Percentiles rank a stretch among this genome's conserved stretches.
These are phyloP conservation scores for Pythium coloratum DNA, from an alignment of 352 stramenopile species.

Conservation along the genomic window DNA sequence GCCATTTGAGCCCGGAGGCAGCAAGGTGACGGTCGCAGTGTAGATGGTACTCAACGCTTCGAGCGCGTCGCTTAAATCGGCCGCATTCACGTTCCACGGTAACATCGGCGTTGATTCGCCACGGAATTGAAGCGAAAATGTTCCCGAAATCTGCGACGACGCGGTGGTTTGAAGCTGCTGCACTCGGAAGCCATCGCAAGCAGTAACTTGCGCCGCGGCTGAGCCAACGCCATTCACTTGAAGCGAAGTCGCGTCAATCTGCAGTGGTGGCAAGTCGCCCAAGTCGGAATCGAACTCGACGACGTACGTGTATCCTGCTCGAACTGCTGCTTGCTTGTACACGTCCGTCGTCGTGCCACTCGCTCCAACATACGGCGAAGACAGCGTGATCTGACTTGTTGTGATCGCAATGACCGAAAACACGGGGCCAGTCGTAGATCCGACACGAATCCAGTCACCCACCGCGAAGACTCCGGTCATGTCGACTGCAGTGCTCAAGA, in stretches of 20 bases:
- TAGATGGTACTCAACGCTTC: constrained; percentile 76
- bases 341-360: constrained; percentile 55
- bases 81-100: constrained; percentile 53
- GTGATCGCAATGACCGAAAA: constrained; percentile 83
- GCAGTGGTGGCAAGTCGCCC: constrained; percentile 58
- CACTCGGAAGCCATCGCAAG: constrained; percentile 83
- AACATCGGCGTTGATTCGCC: constrained; percentile 73
- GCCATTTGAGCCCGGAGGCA: constrained; percentile 38
- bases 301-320: constrained; percentile 64
- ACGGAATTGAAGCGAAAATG: constrained; percentile 84
- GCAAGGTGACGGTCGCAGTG: constrained; percentile 51
- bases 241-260: constrained; percentile 59
- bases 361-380: constrained; percentile 76
- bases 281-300: constrained; percentile 76
- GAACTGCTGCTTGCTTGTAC: constrained; percentile 76
- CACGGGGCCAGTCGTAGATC: constrained; percentile 70
- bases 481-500: constrained; percentile 55
- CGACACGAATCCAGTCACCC: constrained; percentile 94
- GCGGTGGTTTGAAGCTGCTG: constrained; percentile 69
- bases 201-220: constrained; percentile 57
- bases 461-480: constrained; percentile 67
- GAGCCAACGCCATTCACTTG: constrained; percentile 30
- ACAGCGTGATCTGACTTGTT: constrained; percentile 78
- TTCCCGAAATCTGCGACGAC: constrained; percentile 61
- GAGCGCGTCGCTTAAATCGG: constrained; percentile 56